phyloP scores from a whole-genome alignment of 305 asterid genomes.

The Striga hermonthica region DNA sequence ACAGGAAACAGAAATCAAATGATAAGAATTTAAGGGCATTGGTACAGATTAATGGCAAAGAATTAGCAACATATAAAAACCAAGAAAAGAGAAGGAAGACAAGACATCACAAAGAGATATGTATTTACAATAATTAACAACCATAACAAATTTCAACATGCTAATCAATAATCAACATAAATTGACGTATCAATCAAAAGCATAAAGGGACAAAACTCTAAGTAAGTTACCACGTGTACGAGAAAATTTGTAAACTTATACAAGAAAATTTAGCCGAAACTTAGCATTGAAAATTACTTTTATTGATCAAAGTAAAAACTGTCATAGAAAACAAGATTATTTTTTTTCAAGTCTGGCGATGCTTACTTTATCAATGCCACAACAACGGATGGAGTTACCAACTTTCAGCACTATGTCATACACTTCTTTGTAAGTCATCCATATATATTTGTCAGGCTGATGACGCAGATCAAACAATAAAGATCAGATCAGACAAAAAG shows the following conservation, averaged over 20 bases:
- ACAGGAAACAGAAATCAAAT: slow-evolving; percentile 9
- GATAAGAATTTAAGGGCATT: slow-evolving; percentile 20
- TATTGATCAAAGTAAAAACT: slow-evolving; percentile 8
- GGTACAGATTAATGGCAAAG: slow-evolving; percentile 14
- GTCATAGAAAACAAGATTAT: slow-evolving; percentile 14
- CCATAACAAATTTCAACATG: slow-evolving; percentile 18
- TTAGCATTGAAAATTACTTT: slow-evolving; percentile 8
- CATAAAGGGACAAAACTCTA: slow-evolving; percentile 11
- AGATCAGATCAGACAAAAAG: slow-evolving; percentile 31
- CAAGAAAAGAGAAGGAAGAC: slow-evolving; percentile 7
- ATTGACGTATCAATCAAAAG: slow-evolving; percentile 4
- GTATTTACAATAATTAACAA: slow-evolving; percentile 2
- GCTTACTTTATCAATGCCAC: slow-evolving; percentile 78
- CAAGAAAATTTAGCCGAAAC: not conserved
- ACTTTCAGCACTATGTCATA: slow-evolving; percentile 69
- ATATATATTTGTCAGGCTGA: slow-evolving; percentile 72
- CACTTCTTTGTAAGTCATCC: slow-evolving; percentile 94
- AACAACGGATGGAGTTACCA: slow-evolving; percentile 83
- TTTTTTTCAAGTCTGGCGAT: slow-evolving; percentile 4
- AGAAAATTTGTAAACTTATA: slow-evolving; percentile 13
- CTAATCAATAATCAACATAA: slow-evolving; percentile 19
- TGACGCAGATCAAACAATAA: slow-evolving; percentile 31
- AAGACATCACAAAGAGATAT: not conserved
- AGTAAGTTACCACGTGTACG: slow-evolving; percentile 12
- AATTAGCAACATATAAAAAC: slow-evolving; percentile 10